Evolutionary conservation across 805 yeast species (phyloP).

Genomic region (Pichia deserticola): DNA sequence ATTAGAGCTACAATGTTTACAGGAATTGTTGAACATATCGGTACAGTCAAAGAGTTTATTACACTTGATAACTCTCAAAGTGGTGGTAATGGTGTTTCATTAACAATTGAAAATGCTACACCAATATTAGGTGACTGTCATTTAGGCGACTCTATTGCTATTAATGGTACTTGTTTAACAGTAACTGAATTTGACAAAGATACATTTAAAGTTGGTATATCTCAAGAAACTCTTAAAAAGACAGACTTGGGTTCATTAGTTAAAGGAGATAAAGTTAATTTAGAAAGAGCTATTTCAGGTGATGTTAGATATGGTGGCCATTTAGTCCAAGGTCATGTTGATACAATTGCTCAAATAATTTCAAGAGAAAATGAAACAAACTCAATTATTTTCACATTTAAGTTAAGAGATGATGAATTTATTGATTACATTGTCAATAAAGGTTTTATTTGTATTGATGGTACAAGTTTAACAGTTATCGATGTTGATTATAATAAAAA

Average conservation of each 20-base stretch:
- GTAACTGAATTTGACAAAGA: constrained; percentile 67
- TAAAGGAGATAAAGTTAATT: constrained; percentile 59
- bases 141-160: constrained; percentile 87
- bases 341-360: constrained; percentile 69
- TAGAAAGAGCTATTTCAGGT: constrained; percentile 82
- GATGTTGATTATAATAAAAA: constrained; percentile 52
- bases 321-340: constrained; percentile 96
- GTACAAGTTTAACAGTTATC: constrained; percentile 86
- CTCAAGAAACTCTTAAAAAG: constrained; percentile 85
- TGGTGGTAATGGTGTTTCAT: constrained; percentile 71
- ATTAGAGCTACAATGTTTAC: constrained; percentile 60
- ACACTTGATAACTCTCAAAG: constrained; percentile 40
- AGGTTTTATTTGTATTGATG: constrained; percentile 91
- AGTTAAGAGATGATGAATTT: constrained; percentile 54
- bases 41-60: constrained; percentile 45
- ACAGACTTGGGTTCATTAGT: constrained; percentile 63
- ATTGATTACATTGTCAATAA: constrained; percentile 82
- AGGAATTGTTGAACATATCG: constrained; percentile 84
- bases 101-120: constrained; percentile 55
- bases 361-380: constrained; percentile 55
- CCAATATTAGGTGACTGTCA: constrained; percentile 71
- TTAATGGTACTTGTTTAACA: constrained; percentile 87
- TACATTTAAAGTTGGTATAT: constrained; percentile 79
- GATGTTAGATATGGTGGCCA: constrained; percentile 94
- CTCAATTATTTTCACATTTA: constrained; percentile 69